A percentile compares a stretch with the other conserved stretches of the same genome.
Evolutionary conservation across 2,329 filamentous ascomycete species (phyloP).

Genomic region (Talaromyces sp.): DNA sequence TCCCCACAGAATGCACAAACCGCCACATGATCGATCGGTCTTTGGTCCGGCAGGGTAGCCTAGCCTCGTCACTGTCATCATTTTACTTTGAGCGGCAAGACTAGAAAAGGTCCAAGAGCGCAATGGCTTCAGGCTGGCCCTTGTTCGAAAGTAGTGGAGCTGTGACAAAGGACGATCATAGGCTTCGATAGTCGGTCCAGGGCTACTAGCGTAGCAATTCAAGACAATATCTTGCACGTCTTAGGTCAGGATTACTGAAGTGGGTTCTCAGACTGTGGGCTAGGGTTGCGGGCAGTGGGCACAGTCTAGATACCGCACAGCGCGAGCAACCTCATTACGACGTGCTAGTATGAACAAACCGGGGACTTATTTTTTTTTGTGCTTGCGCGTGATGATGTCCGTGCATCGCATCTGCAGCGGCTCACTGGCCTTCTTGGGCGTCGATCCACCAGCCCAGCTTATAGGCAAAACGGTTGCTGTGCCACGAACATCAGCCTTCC

Average conservation of each 20-base stretch:
- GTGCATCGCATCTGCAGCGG: constrained; percentile 8
- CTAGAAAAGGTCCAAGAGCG: neutral
- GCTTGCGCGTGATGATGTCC: constrained; percentile 12
- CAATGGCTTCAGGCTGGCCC: constrained; percentile 3
- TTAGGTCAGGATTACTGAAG: neutral
- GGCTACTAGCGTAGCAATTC: constrained; percentile 7
- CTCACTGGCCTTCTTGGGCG: constrained; percentile 1
- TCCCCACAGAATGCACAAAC: constrained; percentile 14
- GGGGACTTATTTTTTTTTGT: constrained; percentile 5
- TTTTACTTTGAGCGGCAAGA: neutral
- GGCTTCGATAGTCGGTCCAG: constrained; percentile 4
- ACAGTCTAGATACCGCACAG: constrained; percentile 3
- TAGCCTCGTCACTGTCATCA: neutral
- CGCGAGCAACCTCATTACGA: neutral
- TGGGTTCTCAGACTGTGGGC: neutral
- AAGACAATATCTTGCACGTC: constrained; percentile 2
- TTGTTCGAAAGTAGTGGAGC: constrained; percentile 1
- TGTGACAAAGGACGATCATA: neutral
- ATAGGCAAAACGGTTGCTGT: neutral
- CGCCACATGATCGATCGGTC: constrained; percentile 13
- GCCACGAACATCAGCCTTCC: neutral
- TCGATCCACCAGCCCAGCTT: constrained; percentile 6
- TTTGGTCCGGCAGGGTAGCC: constrained; percentile 4
- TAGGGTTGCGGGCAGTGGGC: neutral
- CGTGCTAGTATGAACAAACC: constrained; percentile 3